Evolutionary conservation across 345 rosid genomes (phyloP).

Genomic region (Mercurialis annua): DNA sequence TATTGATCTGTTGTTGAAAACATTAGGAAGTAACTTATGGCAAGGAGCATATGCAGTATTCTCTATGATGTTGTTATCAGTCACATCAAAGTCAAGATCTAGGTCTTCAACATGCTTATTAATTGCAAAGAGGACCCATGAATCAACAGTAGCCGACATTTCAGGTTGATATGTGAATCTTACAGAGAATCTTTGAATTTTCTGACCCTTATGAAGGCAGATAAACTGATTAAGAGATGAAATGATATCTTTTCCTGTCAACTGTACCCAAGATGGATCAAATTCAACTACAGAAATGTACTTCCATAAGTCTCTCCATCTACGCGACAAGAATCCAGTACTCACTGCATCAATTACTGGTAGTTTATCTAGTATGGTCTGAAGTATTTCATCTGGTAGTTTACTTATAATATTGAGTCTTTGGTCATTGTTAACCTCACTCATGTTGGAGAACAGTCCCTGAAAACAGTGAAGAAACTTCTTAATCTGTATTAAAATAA

Average conservation of each 20-base stretch:
- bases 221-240: slow-evolving; percentile 16
- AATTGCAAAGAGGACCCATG: slow-evolving; percentile 19
- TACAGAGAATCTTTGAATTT: slow-evolving; percentile 7
- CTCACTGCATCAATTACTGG: slow-evolving; percentile 15
- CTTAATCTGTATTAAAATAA: background rate
- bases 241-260: slow-evolving; percentile 13
- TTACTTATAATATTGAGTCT: background rate
- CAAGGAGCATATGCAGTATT: slow-evolving; percentile 5
- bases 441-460: slow-evolving; percentile 2
- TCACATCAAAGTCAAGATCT: slow-evolving; percentile 11
- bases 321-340: slow-evolving; percentile 16
- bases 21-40: slow-evolving; percentile 11
- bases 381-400: slow-evolving; percentile 21
- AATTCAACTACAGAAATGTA: slow-evolving; percentile 13
- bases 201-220: slow-evolving; percentile 5
- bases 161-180: slow-evolving; percentile 13
- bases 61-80: background rate
- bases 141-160: slow-evolving; percentile 10
- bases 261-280: slow-evolving; percentile 11
- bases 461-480: background rate
- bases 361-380: slow-evolving; percentile 15
- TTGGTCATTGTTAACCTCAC: background rate
- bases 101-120: slow-evolving; percentile 14
- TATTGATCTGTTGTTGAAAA: slow-evolving; percentile 17
- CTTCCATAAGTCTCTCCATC: slow-evolving; percentile 22